These are phyloP conservation scores for Echinosophora koreensis DNA, from an alignment of 306 rosid genomes.

Conservation along the genomic window DNA sequence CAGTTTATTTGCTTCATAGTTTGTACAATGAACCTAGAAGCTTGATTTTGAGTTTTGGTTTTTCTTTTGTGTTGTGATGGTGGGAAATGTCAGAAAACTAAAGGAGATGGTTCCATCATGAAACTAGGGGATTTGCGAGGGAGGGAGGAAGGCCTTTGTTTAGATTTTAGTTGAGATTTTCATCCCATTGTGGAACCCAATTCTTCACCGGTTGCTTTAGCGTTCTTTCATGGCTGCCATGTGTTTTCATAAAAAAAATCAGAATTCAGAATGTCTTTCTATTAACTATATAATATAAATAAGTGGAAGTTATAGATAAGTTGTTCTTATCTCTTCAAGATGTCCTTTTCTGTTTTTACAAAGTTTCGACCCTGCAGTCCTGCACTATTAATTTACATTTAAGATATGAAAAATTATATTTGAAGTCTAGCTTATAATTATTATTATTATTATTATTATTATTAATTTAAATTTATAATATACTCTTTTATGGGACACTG, in stretches of 20 bases:
- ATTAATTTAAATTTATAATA: not conserved
- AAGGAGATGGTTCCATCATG: not conserved
- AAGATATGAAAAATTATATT: not conserved
- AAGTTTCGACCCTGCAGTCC: conserved; percentile 15
- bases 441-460: not conserved
- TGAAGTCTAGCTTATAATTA: conserved; percentile 5
- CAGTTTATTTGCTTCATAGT: not conserved
- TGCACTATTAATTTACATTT: not conserved
- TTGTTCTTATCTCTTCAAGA: not conserved
- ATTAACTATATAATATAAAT: conserved; percentile 14
- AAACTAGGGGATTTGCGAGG: conserved; percentile 5
- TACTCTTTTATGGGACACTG: conserved; percentile 36
- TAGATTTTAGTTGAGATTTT: not conserved
- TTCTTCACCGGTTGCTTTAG: not conserved
- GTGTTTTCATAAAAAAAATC: not conserved
- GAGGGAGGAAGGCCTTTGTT: not conserved
- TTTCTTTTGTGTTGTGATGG: conserved; percentile 14
- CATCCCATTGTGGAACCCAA: conserved; percentile 17
- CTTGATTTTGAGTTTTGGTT: conserved; percentile 1
- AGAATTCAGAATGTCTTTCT: conserved; percentile 2
- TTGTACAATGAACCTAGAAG: conserved; percentile 8
- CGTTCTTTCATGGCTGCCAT: not conserved
- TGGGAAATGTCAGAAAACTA: not conserved
- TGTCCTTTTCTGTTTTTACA: not conserved
- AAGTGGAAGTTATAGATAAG: conserved; percentile 10